These are phyloP conservation scores for Sugiyamaella boreocaroliniensis DNA, from an alignment of 805 yeast species.

Conservation along the genomic window DNA sequence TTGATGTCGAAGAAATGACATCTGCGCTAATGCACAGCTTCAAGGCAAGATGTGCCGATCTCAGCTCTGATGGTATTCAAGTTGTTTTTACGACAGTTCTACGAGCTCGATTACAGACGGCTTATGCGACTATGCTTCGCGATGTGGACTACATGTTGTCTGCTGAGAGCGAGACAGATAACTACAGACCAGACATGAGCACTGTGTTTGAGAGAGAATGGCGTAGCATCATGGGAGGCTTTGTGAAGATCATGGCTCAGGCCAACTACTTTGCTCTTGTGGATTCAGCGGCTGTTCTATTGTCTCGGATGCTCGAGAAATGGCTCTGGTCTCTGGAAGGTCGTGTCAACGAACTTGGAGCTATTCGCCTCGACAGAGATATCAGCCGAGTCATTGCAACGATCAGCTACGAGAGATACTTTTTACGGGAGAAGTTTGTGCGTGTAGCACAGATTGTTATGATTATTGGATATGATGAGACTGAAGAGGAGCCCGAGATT, in stretches of 20 bases:
- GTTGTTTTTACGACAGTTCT: constrained; percentile 36
- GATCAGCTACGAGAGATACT: constrained; percentile 58
- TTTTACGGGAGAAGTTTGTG: constrained; percentile 68
- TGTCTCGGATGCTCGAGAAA: constrained; percentile 56
- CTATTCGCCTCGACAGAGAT: constrained; percentile 77
- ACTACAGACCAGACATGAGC: constrained; percentile 24
- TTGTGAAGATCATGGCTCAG: constrained; percentile 49
- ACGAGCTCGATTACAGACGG: constrained; percentile 30
- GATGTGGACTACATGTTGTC: constrained; percentile 36
- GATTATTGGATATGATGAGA: constrained; percentile 76
- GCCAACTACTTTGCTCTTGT: constrained; percentile 45
- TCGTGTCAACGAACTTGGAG: constrained; percentile 74
- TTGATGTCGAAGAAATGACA: constrained; percentile 16
- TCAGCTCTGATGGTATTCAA: constrained; percentile 41
- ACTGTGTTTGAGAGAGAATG: constrained; percentile 54
- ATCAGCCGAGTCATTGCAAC: constrained; percentile 65
- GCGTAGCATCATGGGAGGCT: constrained; percentile 61
- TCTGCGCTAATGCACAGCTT: constrained; percentile 27
- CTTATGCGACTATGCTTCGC: constrained; percentile 35
- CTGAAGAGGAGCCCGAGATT: constrained; percentile 42
- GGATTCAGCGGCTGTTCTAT: constrained; percentile 44
- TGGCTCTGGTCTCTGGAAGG: constrained; percentile 60
- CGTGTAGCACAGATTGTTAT: constrained; percentile 79
- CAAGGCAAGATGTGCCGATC: constrained; percentile 30
- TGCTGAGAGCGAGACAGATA: constrained; percentile 16